Evolutionary conservation across 2,329 filamentous ascomycete species (phyloP).

Genomic region (Trichoderma sp.): DNA sequence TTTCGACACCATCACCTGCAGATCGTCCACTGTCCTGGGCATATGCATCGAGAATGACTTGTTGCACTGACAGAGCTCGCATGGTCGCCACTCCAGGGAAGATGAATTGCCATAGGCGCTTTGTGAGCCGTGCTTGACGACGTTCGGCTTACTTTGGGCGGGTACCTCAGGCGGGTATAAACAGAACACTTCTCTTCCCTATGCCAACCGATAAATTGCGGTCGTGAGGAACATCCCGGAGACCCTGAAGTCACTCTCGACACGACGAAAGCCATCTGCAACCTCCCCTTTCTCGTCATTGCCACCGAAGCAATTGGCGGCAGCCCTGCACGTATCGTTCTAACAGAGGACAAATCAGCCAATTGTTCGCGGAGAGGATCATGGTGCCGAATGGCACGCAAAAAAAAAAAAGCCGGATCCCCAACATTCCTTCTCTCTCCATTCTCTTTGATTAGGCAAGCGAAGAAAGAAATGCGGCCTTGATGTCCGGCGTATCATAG

Average conservation of each 20-base stretch:
- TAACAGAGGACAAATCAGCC: background rate
- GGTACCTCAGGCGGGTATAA: background rate
- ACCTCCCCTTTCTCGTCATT: conserved; percentile 3
- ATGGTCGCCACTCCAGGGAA: background rate
- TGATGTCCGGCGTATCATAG: background rate
- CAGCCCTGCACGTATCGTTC: background rate
- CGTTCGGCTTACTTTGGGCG: background rate
- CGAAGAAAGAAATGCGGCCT: background rate
- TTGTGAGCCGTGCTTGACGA: conserved; percentile 15
- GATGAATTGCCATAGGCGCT: background rate
- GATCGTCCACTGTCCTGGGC: background rate
- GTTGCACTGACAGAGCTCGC: background rate
- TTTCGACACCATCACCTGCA: background rate
- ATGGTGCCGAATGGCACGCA: background rate
- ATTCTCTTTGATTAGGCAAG: background rate
- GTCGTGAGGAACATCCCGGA: conserved; percentile 1
- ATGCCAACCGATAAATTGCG: background rate
- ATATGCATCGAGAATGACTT: background rate
- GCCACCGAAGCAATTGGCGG: background rate
- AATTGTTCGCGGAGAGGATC: background rate
- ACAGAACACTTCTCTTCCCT: background rate
- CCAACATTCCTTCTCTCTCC: background rate
- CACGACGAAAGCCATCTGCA: background rate
- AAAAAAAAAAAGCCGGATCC: background rate
- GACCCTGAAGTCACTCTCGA: conserved; percentile 3